These are phyloP conservation scores for Dothistroma pini DNA, from an alignment of 2,329 filamentous ascomycete genomes.

Conservation along the genomic window DNA sequence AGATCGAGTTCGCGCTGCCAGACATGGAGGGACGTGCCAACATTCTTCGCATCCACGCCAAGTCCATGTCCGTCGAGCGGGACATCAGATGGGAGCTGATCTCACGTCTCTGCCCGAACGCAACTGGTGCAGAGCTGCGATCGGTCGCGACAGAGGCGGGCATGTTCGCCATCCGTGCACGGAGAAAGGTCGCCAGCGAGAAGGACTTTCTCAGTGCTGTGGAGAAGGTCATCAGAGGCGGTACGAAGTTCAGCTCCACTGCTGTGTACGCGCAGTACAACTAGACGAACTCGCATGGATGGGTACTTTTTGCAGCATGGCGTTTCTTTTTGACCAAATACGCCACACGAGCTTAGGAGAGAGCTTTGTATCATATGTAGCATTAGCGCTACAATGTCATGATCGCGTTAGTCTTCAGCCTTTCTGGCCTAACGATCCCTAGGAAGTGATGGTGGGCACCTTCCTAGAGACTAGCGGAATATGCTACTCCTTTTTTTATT, in stretches of 20 bases:
- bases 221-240: conserved; percentile 99
- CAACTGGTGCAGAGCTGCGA: conserved; percentile 90
- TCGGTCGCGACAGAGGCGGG: conserved; percentile 97
- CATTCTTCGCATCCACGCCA: conserved; percentile 96
- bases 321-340: conserved; percentile 12
- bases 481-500: no score
- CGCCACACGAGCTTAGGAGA: conserved; percentile 9
- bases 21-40: conserved; percentile 97
- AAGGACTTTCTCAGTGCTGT: conserved; percentile 98
- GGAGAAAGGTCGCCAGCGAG: conserved; percentile 96
- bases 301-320: conserved; percentile 15
- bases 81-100: conserved; percentile 99
- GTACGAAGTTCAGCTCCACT: conserved; percentile 98
- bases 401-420: neutral
- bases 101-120: conserved; percentile 92
- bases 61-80: conserved; percentile 98
- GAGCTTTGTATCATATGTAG: conserved; percentile 20
- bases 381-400: neutral
- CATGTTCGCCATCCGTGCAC: conserved; percentile 93
- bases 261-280: conserved; percentile 99
- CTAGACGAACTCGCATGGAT: conserved; percentile 48
- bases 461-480: neutral
- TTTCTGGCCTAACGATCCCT: neutral
- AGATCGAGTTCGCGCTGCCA: conserved; percentile 97
- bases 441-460: neutral